A percentile compares a stretch with the other conserved stretches of the same genome.
phyloP scores from a whole-genome alignment of 2,329 filamentous ascomycete genomes.

The Sarocladium oryzae region DNA sequence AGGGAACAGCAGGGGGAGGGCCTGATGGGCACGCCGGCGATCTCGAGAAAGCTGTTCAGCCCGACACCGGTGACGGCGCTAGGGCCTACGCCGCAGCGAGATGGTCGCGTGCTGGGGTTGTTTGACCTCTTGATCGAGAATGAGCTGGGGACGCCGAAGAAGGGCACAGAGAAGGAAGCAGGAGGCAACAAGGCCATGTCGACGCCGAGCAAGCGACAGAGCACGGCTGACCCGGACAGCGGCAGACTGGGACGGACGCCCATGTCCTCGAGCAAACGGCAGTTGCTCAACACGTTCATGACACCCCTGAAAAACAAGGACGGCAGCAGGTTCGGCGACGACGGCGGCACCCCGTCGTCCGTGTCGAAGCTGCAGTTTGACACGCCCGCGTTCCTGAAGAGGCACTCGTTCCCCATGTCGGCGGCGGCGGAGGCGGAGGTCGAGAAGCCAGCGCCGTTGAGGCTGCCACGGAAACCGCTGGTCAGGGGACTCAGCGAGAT shows the following conservation, averaged over 20 bases:
- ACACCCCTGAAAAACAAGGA: slow-evolving; percentile 53
- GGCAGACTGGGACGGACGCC: slow-evolving; percentile 40
- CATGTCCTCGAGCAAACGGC: slow-evolving; percentile 52
- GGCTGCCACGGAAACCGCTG: slow-evolving; percentile 54
- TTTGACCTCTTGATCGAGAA: slow-evolving; percentile 62
- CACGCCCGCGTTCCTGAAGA: slow-evolving; percentile 65
- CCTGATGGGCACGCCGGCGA: slow-evolving; percentile 48
- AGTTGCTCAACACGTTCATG: slow-evolving; percentile 55
- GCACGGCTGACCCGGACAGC: slow-evolving; percentile 21
- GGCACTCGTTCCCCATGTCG: slow-evolving; percentile 32
- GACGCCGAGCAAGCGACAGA: slow-evolving; percentile 41
- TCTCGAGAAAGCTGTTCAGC: slow-evolving; percentile 53
- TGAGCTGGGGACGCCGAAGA: slow-evolving; percentile 43
- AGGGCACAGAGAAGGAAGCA: slow-evolving; percentile 22
- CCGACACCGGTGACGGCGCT: slow-evolving; percentile 54
- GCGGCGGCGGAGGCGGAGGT: slow-evolving; percentile 50
- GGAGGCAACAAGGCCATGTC: slow-evolving; percentile 20
- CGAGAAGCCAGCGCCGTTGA: slow-evolving; percentile 40
- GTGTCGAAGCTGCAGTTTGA: slow-evolving; percentile 53
- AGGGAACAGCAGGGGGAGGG: slow-evolving; percentile 34
- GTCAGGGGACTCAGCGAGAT: slow-evolving; percentile 67
- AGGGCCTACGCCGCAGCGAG: slow-evolving; percentile 73
- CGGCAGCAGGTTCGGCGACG: slow-evolving; percentile 19
- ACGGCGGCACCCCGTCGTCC: slow-evolving; percentile 39
- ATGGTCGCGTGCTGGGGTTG: slow-evolving; percentile 69